phyloP scores from a whole-genome alignment of 2,329 filamentous ascomycete species.

The Cercospora brassicicola region DNA sequence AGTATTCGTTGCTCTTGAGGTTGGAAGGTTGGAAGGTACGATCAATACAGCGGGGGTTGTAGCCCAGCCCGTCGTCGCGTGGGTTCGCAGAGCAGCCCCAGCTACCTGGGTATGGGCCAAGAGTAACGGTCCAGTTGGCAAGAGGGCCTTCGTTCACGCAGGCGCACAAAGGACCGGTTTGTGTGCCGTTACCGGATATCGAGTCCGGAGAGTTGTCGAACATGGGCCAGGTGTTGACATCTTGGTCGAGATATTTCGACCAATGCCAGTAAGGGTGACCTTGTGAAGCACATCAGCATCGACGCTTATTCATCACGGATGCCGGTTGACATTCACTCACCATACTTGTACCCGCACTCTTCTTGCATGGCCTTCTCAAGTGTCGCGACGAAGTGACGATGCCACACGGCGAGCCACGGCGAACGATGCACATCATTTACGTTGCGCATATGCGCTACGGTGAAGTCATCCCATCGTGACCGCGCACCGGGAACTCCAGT shows the following conservation, averaged over 20 bases:
- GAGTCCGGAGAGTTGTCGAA: slow-evolving; percentile 56
- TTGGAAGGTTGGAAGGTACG: slow-evolving; percentile 7
- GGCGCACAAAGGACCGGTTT: slow-evolving; percentile 41
- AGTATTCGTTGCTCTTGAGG: slow-evolving; percentile 17
- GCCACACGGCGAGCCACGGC: slow-evolving; percentile 19
- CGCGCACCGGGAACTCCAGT: slow-evolving; percentile 22
- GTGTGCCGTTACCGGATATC: slow-evolving; percentile 30
- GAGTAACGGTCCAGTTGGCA: slow-evolving; percentile 41
- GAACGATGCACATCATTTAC: slow-evolving; percentile 16
- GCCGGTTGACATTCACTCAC: neutral
- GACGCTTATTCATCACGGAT: neutral
- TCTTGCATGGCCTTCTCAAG: slow-evolving; percentile 40
- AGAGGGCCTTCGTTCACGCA: slow-evolving; percentile 55
- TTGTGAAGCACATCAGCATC: neutral
- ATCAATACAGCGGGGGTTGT: slow-evolving; percentile 23
- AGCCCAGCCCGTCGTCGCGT: slow-evolving; percentile 17
- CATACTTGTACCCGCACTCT: slow-evolving; percentile 15
- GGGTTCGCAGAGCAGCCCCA: slow-evolving; percentile 26
- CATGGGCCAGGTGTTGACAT: slow-evolving; percentile 45
- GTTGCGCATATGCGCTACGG: slow-evolving; percentile 22
- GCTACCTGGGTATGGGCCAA: slow-evolving; percentile 20
- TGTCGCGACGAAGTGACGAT: slow-evolving; percentile 26
- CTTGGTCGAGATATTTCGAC: slow-evolving; percentile 44
- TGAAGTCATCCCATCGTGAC: slow-evolving; percentile 28
- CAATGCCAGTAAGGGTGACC: slow-evolving; percentile 54